These are phyloP conservation scores for Nepenthes mirabilis DNA, from an alignment of 148 eudicot genomes.

Conservation along the genomic window DNA sequence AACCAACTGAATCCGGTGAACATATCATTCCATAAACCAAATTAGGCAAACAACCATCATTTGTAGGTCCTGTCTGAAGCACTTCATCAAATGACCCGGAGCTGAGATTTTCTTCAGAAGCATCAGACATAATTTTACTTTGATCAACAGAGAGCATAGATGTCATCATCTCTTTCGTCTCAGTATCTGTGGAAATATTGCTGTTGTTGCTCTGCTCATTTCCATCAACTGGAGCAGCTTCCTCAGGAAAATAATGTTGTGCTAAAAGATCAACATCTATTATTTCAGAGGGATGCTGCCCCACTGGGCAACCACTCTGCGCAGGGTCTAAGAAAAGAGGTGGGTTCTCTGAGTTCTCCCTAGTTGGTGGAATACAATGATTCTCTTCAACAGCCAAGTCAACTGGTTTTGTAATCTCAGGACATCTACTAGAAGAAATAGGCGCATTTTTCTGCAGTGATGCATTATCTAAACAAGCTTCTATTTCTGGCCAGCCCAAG, in stretches of 20 bases:
- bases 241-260: no score
- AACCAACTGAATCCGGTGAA: no score
- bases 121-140: constrained; percentile 11
- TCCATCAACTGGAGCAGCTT: no score
- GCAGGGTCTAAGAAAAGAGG: not conserved
- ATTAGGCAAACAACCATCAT: no score
- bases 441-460: not conserved
- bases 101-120: not conserved
- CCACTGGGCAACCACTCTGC: not conserved
- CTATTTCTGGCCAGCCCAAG: constrained; percentile 13
- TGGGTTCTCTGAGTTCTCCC: constrained; percentile 13
- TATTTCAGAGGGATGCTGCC: not conserved
- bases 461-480: constrained; percentile 9
- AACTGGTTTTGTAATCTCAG: constrained; percentile 8
- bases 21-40: no score
- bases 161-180: not conserved
- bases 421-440: constrained; percentile 3
- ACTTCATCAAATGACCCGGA: no score
- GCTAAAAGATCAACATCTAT: not conserved
- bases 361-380: constrained; percentile 6
- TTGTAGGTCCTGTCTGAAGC: no score
- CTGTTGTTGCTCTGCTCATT: not conserved
- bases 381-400: constrained; percentile 13
- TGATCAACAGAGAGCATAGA: constrained; percentile 7
- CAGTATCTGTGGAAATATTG: not conserved